Evolutionary conservation across 2,329 filamentous ascomycete species (phyloP).

Genomic region (Metarhizium anisopliae): DNA sequence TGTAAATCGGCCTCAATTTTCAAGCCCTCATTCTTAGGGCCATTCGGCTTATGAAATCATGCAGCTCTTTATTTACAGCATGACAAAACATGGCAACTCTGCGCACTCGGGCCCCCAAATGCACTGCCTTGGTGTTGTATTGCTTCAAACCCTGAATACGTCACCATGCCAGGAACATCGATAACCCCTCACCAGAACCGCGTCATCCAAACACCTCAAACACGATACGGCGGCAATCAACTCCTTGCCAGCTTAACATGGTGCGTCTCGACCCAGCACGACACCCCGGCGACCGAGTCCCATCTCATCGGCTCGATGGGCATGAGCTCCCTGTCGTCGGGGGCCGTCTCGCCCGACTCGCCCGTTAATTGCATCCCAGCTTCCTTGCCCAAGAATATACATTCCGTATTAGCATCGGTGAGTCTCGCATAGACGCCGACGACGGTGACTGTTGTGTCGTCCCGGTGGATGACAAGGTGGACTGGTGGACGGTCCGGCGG

Average conservation of each 20-base stretch:
- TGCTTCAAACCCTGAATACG: no score
- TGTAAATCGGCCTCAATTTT: neutral
- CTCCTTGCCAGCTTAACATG: constrained; percentile 9
- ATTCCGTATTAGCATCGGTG: constrained; percentile 26
- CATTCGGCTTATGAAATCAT: no score
- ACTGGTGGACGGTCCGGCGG: constrained; percentile 10
- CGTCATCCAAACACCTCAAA: no score
- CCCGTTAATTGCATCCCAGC: constrained; percentile 15
- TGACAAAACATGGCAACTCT: no score
- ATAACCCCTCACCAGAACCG: no score
- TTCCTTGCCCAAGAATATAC: constrained; percentile 18
- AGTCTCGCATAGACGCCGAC: constrained; percentile 23
- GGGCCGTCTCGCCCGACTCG: constrained; percentile 6
- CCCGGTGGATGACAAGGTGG: constrained; percentile 23
- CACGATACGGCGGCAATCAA: neutral
- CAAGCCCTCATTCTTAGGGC: neutral
- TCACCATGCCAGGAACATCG: no score
- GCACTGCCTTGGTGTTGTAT: no score
- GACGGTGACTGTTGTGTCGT: constrained; percentile 17
- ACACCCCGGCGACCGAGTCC: constrained; percentile 24
- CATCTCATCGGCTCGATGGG: constrained; percentile 22
- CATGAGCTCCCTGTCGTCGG: constrained; percentile 9
- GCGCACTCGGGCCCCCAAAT: no score
- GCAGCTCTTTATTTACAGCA: no score
- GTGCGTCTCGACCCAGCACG: constrained; percentile 30